phyloP scores from a whole-genome alignment of 129 eudicot genomes.

The Arctium lappa region DNA sequence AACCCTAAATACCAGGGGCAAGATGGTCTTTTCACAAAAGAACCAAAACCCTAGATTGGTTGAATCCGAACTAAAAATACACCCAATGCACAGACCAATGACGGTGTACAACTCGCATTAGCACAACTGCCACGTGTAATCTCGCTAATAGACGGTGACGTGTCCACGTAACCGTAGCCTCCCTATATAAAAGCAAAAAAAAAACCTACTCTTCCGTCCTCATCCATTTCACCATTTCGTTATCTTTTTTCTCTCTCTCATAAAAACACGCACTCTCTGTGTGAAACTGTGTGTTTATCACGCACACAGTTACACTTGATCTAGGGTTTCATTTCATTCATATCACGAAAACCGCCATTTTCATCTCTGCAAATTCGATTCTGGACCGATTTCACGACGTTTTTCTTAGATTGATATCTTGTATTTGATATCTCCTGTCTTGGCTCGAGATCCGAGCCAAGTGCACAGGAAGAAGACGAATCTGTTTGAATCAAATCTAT shows the following conservation, averaged over 20 bases:
- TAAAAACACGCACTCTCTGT: constrained; percentile 8
- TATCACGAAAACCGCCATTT: neutral
- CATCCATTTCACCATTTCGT: constrained; percentile 41
- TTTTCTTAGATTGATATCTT: constrained; percentile 23
- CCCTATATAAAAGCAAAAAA: constrained; percentile 36
- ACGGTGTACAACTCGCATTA: constrained; percentile 16
- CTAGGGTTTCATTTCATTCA: constrained; percentile 18
- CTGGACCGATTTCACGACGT: constrained; percentile 5
- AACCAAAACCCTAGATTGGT: constrained; percentile 33
- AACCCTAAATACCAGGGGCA: constrained; percentile 25
- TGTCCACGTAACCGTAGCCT: constrained; percentile 53
- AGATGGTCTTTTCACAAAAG: neutral
- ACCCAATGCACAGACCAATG: constrained; percentile 10
- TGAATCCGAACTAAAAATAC: neutral
- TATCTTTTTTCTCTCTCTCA: constrained; percentile 19
- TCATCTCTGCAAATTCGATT: neutral
- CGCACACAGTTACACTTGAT: constrained; percentile 18
- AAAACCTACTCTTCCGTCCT: constrained; percentile 30
- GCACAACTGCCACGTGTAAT: constrained; percentile 40
- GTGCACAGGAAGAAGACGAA: constrained; percentile 46
- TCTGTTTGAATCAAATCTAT: neutral
- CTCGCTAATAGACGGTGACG: constrained; percentile 37
- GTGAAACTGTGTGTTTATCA: neutral
- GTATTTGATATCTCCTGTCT: constrained; percentile 37
- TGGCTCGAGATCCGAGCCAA: constrained; percentile 95